Evolutionary conservation across 768 basidiomycete genomes (phyloP).

Genomic region (Boletus sp.): DNA sequence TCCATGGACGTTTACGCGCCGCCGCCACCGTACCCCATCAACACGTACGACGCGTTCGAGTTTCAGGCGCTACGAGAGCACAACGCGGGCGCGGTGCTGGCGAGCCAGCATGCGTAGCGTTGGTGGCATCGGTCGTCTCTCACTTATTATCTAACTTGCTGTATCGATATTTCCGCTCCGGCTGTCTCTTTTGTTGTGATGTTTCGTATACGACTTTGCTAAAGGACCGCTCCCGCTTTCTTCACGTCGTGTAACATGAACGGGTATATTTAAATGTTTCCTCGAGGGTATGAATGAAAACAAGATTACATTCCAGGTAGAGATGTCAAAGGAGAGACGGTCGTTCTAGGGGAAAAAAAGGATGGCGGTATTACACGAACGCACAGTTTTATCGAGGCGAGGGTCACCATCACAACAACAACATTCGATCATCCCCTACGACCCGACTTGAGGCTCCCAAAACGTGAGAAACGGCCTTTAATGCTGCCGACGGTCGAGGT

Average conservation of each 20-base stretch:
- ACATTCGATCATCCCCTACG: constrained; percentile 29
- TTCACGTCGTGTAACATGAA: constrained; percentile 14
- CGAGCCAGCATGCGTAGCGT: constrained; percentile 20
- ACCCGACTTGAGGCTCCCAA: constrained; percentile 67
- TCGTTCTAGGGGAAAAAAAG: not conserved
- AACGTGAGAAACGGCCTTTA: constrained; percentile 71
- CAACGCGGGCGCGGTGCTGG: constrained; percentile 11
- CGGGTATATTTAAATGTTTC: constrained; percentile 19
- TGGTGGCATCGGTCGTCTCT: too few species aligned
- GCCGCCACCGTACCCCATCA: constrained; percentile 11
- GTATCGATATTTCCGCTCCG: constrained; percentile 25
- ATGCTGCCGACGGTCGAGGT: constrained; percentile 67
- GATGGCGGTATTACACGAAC: not conserved
- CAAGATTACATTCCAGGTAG: constrained; percentile 5
- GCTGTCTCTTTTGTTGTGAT: not conserved
- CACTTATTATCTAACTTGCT: constrained; percentile 29
- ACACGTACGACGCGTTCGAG: constrained; percentile 33
- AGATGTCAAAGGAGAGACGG: constrained; percentile 2
- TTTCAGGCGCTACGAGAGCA: constrained; percentile 34
- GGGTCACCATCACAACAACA: too few species aligned
- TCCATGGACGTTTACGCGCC: constrained; percentile 18
- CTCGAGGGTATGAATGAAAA: constrained; percentile 20
- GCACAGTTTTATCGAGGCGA: too few species aligned
- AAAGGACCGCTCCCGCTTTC: constrained; percentile 3
- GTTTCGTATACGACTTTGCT: not conserved